These are phyloP conservation scores for Gryganskiella cystojenkinii DNA, from an alignment of 192 early-diverging fungal species.

Conservation along the genomic window DNA sequence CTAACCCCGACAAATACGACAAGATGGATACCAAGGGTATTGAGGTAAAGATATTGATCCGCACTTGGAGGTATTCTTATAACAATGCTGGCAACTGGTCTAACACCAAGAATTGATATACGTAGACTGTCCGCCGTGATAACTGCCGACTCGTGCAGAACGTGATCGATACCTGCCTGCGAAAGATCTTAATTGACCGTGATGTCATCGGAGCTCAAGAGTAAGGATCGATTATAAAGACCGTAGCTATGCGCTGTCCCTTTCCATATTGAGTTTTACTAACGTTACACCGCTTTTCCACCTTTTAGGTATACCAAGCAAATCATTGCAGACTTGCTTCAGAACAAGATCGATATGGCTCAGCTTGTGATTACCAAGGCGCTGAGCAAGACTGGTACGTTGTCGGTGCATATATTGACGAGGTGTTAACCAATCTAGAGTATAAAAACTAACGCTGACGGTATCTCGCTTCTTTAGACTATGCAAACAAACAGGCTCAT, in stretches of 20 bases:
- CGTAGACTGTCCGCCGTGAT: conserved; percentile 93
- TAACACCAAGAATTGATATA: neutral
- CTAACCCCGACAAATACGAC: conserved; percentile 90
- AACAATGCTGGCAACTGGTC: too few relatives aligned
- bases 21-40: conserved; percentile 98
- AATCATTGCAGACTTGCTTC: conserved; percentile 90
- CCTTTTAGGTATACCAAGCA: conserved; percentile 82
- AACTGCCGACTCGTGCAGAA: conserved; percentile 92
- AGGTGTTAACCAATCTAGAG: too few relatives aligned
- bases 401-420: too few relatives aligned
- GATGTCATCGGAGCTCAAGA: conserved; percentile 87
- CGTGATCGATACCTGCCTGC: conserved; percentile 92
- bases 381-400: conserved; percentile 83
- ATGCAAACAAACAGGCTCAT: conserved; percentile 65
- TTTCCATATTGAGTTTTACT: neutral
- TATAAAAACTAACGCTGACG: conserved; percentile 54
- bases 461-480: conserved; percentile 65
- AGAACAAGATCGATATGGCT: conserved; percentile 97
- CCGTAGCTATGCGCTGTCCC: neutral
- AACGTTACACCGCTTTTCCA: neutral
- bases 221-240: conserved; percentile 44
- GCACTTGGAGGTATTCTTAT: too few relatives aligned
- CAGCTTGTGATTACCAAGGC: conserved; percentile 97
- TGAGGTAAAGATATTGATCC: conserved; percentile 76
- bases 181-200: conserved; percentile 91